These are phyloP conservation scores for Pholiota molesta DNA, from an alignment of 768 basidiomycete genomes.

Conservation along the genomic window DNA sequence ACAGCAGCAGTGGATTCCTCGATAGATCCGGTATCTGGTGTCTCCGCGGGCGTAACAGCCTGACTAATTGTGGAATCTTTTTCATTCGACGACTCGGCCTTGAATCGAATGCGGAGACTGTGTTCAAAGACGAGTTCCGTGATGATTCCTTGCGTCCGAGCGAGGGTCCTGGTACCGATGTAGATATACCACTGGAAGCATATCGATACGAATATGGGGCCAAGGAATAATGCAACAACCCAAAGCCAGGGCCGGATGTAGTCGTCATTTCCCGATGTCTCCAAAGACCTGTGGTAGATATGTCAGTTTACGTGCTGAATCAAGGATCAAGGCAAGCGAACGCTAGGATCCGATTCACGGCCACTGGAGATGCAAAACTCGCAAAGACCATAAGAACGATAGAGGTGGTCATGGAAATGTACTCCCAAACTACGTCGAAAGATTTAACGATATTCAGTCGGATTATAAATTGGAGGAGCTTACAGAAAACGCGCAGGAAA, in stretches of 20 bases:
- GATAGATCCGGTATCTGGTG: constrained; percentile 2
- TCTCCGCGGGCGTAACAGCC: constrained; percentile 2
- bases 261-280: constrained; percentile 48
- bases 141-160: constrained; percentile 42
- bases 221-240: constrained; percentile 56
- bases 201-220: constrained; percentile 48
- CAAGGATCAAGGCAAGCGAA: constrained; percentile 18
- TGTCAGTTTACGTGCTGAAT: neutral
- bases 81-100: constrained; percentile 36
- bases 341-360: constrained; percentile 45
- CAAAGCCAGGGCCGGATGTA: constrained; percentile 69
- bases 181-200: constrained; percentile 60
- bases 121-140: constrained; percentile 47
- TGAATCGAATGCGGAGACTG: constrained; percentile 64
- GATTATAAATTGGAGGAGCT: neutral
- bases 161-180: constrained; percentile 44
- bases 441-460: neutral
- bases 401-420: constrained; percentile 29
- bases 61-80: neutral
- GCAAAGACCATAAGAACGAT: constrained; percentile 30
- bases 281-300: constrained; percentile 50
- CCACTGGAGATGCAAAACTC: constrained; percentile 43
- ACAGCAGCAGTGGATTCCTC: constrained; percentile 23
- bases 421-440: constrained; percentile 27
- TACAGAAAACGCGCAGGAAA: constrained; percentile 41